These are phyloP conservation scores for Botrytis pseudocinerea DNA, from an alignment of 2,329 filamentous ascomycete genomes.

Conservation along the genomic window DNA sequence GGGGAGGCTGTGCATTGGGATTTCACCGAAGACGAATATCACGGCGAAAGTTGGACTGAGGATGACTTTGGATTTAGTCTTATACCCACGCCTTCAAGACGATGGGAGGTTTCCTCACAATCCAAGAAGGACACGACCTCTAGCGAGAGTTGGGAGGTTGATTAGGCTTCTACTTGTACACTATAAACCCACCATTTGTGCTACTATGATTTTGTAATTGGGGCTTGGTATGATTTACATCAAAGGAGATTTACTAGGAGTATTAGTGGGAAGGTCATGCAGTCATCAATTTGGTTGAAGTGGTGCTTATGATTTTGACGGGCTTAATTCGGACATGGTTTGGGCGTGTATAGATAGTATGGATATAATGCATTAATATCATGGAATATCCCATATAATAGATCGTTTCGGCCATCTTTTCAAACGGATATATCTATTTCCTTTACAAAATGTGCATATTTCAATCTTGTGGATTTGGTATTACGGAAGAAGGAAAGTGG, in stretches of 20 bases:
- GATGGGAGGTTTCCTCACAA: conserved; percentile 10
- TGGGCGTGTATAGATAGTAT: not conserved
- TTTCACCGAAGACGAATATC: conserved; percentile 45
- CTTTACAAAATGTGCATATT: not conserved
- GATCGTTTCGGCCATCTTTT: not conserved
- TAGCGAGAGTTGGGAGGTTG: conserved; percentile 33
- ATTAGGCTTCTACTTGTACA: conserved; percentile 25
- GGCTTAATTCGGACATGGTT: not conserved
- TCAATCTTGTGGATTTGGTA: not conserved
- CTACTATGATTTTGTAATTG: conserved; percentile 14
- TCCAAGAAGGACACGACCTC: not conserved
- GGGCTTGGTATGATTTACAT: not conserved
- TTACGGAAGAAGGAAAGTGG: not conserved
- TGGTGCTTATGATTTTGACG: conserved; percentile 4
- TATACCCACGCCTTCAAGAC: conserved; percentile 20
- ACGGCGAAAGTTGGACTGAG: conserved; percentile 57
- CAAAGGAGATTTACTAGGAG: not conserved
- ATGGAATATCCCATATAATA: not conserved
- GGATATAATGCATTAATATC: not conserved
- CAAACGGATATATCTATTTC: not conserved
- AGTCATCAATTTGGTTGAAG: conserved; percentile 3
- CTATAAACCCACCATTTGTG: conserved; percentile 4
- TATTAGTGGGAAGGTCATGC: not conserved
- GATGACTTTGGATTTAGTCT: conserved; percentile 56
- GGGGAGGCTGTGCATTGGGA: conserved; percentile 61